Conservation (phyloP, 768 basidiomycete genomes). For the Mycena capillaripes region DNA sequence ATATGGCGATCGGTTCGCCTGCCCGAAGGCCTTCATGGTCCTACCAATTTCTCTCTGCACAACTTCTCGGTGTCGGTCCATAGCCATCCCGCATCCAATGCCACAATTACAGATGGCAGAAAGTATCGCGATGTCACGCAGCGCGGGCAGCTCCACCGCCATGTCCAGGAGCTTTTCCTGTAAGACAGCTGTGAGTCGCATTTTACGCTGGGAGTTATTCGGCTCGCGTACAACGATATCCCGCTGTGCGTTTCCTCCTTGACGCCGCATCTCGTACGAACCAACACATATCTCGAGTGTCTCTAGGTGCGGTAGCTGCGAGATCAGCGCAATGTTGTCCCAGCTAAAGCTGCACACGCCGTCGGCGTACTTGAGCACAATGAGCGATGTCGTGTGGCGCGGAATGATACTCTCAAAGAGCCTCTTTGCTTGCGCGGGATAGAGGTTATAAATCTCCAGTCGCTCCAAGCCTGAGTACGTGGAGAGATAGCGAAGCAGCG, state of each 20-base stretch:
- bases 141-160: background rate
- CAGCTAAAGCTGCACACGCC: background rate
- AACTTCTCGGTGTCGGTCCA: too few relatives aligned
- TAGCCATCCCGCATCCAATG: too few relatives aligned
- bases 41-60: too few relatives aligned
- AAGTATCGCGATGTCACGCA: background rate
- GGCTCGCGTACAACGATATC: background rate
- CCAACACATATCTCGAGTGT: background rate
- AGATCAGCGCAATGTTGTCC: background rate
- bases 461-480: background rate
- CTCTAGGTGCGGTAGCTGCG: background rate
- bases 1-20: too few relatives aligned
- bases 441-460: background rate
- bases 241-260: background rate
- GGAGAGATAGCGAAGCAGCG: background rate
- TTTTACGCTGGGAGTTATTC: background rate
- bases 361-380: background rate
- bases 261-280: background rate
- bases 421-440: too few relatives aligned
- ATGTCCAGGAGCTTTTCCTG: background rate
- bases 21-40: too few relatives aligned
- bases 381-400: background rate
- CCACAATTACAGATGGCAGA: too few relatives aligned
- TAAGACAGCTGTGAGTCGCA: background rate
- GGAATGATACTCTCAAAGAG: background rate